Evolutionary conservation across 805 yeast species (phyloP).

Genomic region (Ogataea ganodermae): DNA sequence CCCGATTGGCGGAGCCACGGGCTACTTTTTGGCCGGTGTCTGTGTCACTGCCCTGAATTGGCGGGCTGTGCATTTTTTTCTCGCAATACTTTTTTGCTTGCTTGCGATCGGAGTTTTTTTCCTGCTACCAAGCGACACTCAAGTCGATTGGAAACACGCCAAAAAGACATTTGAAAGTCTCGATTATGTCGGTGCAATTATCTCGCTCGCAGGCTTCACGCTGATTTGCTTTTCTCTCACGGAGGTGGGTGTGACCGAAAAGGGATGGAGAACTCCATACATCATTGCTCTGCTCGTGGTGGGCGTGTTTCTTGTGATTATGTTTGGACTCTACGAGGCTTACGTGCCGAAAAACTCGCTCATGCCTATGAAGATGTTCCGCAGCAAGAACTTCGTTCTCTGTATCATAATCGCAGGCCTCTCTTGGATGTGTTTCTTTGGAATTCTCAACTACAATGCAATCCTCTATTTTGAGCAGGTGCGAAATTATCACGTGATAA

Average conservation of each 20-base stretch:
- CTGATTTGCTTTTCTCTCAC: constrained; percentile 47
- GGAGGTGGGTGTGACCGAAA: constrained; percentile 42
- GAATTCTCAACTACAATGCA: constrained; percentile 41
- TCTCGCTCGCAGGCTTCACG: constrained; percentile 43
- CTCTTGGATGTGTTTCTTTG: constrained; percentile 47
- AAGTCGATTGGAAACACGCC: constrained; percentile 30
- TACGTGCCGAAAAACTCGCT: constrained; percentile 44
- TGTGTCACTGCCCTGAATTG: constrained; percentile 42
- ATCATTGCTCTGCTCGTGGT: constrained; percentile 45
- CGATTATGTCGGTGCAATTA: constrained; percentile 47
- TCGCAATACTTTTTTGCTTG: constrained; percentile 40
- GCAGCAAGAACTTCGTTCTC: constrained; percentile 39
- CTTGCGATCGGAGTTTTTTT: constrained; percentile 26
- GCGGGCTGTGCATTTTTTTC: constrained; percentile 44
- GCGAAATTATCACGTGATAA: constrained; percentile 39
- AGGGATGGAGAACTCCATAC: constrained; percentile 49
- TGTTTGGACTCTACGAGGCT: constrained; percentile 40
- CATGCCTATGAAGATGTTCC: constrained; percentile 49
- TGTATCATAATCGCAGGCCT: constrained; percentile 40
- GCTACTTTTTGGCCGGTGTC: constrained; percentile 47
- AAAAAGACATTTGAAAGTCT: constrained; percentile 27
- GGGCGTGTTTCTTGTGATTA: constrained; percentile 38
- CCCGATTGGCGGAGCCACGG: constrained; percentile 48
- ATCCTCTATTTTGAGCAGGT: constrained; percentile 46
- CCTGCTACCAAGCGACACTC: constrained; percentile 40